phyloP scores from a whole-genome alignment of 2,329 filamentous ascomycete genomes.

The Fusarium guadeloupense region DNA sequence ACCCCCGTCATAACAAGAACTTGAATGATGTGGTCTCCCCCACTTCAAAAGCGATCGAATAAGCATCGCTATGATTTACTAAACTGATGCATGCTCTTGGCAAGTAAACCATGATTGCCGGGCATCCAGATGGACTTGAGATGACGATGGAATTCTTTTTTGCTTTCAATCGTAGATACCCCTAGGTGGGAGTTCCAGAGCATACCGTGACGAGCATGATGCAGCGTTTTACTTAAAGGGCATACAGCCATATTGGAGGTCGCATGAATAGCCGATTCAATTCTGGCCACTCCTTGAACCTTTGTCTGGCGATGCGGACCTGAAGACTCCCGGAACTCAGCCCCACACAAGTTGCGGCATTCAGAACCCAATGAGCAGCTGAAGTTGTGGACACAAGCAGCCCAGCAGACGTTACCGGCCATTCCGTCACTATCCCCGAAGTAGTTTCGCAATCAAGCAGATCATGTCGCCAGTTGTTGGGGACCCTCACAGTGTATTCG shows the following conservation, averaged over 20 bases:
- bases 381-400: not conserved
- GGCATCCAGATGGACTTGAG: not conserved
- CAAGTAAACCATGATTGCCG: not conserved
- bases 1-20: not conserved
- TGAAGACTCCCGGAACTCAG: not conserved
- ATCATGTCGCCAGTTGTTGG: slow-evolving; percentile 2
- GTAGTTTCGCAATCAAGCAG: slow-evolving; percentile 3
- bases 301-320: not conserved
- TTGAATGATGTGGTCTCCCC: not conserved
- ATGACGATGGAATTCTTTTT: not conserved
- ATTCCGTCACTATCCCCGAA: slow-evolving; percentile 10
- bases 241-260: not conserved
- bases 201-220: not conserved
- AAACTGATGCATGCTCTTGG: not conserved
- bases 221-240: not conserved
- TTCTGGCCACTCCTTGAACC: not conserved
- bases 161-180: slow-evolving; percentile 16
- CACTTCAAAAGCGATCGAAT: not conserved
- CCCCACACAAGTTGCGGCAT: not conserved
- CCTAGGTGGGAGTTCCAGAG: not conserved
- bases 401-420: not conserved
- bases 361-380: not conserved
- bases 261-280: not conserved
- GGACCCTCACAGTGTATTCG: slow-evolving; percentile 29
- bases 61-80: not conserved